A percentile compares a stretch with the other conserved stretches of the same genome.
These are phyloP conservation scores for Nemania serpens DNA, from an alignment of 2,329 filamentous ascomycete species.

Conservation along the genomic window DNA sequence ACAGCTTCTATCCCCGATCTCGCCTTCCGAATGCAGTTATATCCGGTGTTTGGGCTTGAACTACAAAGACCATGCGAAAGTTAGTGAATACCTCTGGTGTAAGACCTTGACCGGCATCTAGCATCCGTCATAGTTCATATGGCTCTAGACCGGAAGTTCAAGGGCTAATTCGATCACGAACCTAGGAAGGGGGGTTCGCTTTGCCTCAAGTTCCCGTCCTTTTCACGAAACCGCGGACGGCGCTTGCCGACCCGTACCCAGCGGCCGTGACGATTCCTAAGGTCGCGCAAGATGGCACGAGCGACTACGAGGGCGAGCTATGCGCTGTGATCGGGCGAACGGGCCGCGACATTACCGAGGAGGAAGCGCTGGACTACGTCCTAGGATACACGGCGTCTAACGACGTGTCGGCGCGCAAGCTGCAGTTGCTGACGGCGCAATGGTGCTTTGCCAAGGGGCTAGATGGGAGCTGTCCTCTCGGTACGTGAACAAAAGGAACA, in stretches of 20 bases:
- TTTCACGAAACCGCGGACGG: constrained; percentile 55
- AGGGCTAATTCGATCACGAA: neutral
- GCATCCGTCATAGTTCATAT: neutral
- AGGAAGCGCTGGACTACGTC: constrained; percentile 62
- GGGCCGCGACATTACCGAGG: constrained; percentile 59
- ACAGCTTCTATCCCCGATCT: constrained; percentile 23
- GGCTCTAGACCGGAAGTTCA: neutral
- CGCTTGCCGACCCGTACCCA: constrained; percentile 59
- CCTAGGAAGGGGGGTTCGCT: constrained; percentile 22
- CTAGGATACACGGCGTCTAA: constrained; percentile 68
- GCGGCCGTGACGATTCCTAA: constrained; percentile 58
- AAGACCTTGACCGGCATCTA: neutral
- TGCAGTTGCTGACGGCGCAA: constrained; percentile 59
- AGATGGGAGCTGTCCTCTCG: constrained; percentile 58
- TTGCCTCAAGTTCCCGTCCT: constrained; percentile 21
- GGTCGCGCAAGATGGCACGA: constrained; percentile 56
- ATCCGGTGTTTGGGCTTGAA: constrained; percentile 26
- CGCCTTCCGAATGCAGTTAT: constrained; percentile 23
- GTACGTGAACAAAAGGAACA: constrained; percentile 13
- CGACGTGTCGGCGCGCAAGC: constrained; percentile 64
- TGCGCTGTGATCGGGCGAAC: constrained; percentile 58
- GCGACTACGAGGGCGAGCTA: constrained; percentile 65
- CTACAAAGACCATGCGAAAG: constrained; percentile 25
- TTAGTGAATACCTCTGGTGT: neutral
- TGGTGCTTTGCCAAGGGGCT: constrained; percentile 65